Base-by-base conservation (phyloP, 2,329 filamentous ascomycete species). In the Paraphoma chrysanthemicola region DNA sequence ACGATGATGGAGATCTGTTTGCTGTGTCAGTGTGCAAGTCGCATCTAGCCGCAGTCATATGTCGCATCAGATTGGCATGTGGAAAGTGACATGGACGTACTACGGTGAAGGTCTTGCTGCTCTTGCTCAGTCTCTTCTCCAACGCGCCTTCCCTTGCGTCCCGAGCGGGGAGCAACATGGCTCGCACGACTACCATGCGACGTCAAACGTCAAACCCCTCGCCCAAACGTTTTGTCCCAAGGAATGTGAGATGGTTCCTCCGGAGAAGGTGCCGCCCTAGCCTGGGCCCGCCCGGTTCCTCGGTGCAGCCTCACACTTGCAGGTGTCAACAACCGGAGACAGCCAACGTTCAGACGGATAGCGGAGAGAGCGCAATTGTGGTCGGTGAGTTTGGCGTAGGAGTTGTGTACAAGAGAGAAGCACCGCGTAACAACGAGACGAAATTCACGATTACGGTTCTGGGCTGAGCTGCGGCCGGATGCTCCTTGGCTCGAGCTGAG, bases 151-250 rank as follows among this genome's bases (percentile, higher is more conserved):
- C 61, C 58, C 64, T 68, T 56, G 59, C 62, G 42, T 64, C 49
- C 18, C 57, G 55, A 31, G 54, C 46, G 18, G 71, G 73, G 54
- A 76, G 44, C 61, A 67, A 64, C 73, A 76, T 76, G 14, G 56
- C 59, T 51, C 28, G 38, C n/a, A 44, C 53, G 38, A 42, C 42
- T 53, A 39, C 43, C 48, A 51, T 55, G 50, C 47, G 43, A 46
- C 30, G 48, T 42, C 49, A 51, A 49, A 48, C 45, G 60, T 63
- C 54, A 46, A 59, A 43, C 50, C 46, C 43, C 52, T 33, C 50
- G 50, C 51, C 44, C 56, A 54, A 51, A 63, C 48, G 33, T 42
- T 46, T 9, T 49, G 49, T 41, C 49, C 36, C 42, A 54, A 45
- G 49, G 45, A 51, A 23, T 60, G 63, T 64, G 62, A 68, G 60